Evolutionary conservation across 148 eudicot genomes (phyloP), one percentile per base, ranked within the genome.

Genomic region (Arbutus unedo): DNA sequence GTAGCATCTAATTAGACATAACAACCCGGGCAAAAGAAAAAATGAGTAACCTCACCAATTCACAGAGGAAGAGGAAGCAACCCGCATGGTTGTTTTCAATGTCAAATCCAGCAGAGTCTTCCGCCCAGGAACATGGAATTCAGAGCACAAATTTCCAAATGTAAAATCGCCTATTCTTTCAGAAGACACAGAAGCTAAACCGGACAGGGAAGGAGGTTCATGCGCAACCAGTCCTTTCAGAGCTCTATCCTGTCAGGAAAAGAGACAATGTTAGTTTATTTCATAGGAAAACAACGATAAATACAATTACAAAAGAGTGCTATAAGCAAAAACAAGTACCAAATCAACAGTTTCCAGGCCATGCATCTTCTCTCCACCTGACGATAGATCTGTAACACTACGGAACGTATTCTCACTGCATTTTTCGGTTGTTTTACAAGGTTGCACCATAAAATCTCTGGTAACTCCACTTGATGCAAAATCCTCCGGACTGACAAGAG

Each of bases 21-120:
- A 38, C 77, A 53, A 5, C 31, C 19, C 57, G 45, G 54, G 19
- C 59, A 45, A 78, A 77, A 54, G 71, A 51, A 31, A 78, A 53
- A 38, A 13, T 57, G 38, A 85, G n/a, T 68, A 73, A 79, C 8
- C 93, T 85, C 81, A 96, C 99, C 97, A 88, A 84, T 87, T 92
- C 5, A 94, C 88, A 23, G 99, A 93, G 66, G 96, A 91, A 78
- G 93, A 90, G 16, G 93, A 91, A 81, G 88, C 84, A 77, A 96
- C 87, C 80, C 97, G 91, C 91, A 96, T 88, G 48, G 87, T 57
- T 67, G 97, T 91, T 92, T 96, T 96, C 75, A 96, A 81, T 15
- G 98, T 94, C 78, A 93, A 89, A 92, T 96, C 99, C 59, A 96
- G 86, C 47, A 97, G 99, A 85, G 83, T 85, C 81, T 88, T 90